Conservation (phyloP, 176 grass and related monocot species). For the Melocanna baccifera region DNA sequence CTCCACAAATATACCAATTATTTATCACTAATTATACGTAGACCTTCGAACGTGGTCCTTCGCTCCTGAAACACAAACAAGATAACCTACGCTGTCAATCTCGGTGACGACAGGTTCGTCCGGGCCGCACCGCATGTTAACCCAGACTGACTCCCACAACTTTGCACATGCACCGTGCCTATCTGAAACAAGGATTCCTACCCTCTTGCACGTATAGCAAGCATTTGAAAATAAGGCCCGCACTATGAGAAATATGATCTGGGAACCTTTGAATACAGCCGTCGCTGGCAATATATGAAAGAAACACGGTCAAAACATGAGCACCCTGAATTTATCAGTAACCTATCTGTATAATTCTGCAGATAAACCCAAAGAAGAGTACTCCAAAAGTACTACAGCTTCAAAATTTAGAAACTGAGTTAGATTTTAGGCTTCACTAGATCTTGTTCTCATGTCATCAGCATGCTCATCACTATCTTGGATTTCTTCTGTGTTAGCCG, state of each 20-base stretch:
- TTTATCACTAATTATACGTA: too few species aligned
- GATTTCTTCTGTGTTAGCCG: constrained; percentile 32
- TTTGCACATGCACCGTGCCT: neutral
- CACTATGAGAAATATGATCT: neutral
- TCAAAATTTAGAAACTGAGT: constrained; percentile 1
- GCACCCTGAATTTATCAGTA: constrained; percentile 19
- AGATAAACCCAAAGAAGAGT: constrained; percentile 8
- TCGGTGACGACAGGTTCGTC: neutral
- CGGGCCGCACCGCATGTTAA: neutral
- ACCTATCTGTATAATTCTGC: constrained; percentile 51
- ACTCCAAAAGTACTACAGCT: constrained; percentile 4
- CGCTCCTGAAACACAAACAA: neutral
- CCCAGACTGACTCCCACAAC: neutral
- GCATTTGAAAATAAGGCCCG: neutral
- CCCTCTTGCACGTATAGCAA: neutral
- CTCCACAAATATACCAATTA: too few species aligned
- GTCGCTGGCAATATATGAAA: constrained; percentile 32
- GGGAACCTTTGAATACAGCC: constrained; percentile 12
- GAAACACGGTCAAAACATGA: constrained; percentile 38
- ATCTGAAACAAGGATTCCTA: neutral
- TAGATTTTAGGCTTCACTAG: constrained; percentile 13
- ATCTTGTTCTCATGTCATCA: constrained; percentile 49
- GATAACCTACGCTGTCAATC: neutral
- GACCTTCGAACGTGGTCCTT: too few species aligned
- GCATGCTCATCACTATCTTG: constrained; percentile 39